phyloP scores from a whole-genome alignment of 805 yeast species.

The Lachancea nothofagi region DNA sequence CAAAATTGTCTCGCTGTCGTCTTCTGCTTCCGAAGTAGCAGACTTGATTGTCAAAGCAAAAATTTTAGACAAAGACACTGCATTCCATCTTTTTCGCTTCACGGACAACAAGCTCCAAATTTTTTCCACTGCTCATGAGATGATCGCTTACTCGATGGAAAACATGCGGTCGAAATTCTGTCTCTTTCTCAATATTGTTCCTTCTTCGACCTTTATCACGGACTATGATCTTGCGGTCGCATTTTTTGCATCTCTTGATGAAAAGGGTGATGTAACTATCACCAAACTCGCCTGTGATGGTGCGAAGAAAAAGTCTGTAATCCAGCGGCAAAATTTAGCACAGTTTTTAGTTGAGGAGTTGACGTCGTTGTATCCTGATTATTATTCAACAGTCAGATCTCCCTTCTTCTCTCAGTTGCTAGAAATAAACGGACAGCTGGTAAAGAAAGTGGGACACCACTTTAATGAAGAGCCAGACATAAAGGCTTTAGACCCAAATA shows the following conservation, averaged over 20 bases:
- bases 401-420: conserved; percentile 18
- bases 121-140: conserved; percentile 69
- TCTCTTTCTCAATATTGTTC: conserved; percentile 55
- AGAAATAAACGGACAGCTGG: conserved; percentile 19
- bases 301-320: conserved; percentile 8
- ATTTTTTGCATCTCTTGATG: conserved; percentile 41
- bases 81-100: conserved; percentile 76
- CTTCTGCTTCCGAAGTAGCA: conserved; percentile 60
- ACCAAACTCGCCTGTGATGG: conserved; percentile 9
- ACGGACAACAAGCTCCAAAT: conserved; percentile 37
- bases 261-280: conserved; percentile 24
- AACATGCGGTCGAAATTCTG: conserved; percentile 56
- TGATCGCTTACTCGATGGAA: conserved; percentile 46
- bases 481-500: neutral
- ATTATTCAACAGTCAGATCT: conserved; percentile 24
- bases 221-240: conserved; percentile 41
- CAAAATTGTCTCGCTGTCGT: conserved; percentile 21
- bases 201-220: conserved; percentile 35
- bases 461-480: conserved; percentile 1
- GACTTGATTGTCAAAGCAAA: conserved; percentile 51
- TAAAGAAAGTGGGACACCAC: conserved; percentile 14
- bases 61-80: conserved; percentile 70
- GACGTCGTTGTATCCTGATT: conserved; percentile 5
- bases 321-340: conserved; percentile 8
- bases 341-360: conserved; percentile 9